These are phyloP conservation scores for Croton setiger DNA, from an alignment of 441 rosid genomes.

Conservation along the genomic window DNA sequence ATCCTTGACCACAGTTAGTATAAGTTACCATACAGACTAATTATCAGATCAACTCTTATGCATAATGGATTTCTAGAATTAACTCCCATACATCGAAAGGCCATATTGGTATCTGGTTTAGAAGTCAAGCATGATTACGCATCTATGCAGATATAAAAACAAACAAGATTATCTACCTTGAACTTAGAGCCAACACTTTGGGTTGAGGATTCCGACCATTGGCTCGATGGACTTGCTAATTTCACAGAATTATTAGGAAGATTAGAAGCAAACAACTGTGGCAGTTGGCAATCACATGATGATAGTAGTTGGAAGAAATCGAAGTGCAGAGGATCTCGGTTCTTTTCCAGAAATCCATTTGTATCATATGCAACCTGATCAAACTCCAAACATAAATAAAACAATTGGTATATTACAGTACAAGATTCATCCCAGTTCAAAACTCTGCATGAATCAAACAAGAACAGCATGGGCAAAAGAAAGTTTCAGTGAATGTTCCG, in stretches of 20 bases:
- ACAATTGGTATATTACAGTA: background rate
- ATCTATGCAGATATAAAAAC: background rate
- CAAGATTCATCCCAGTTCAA: background rate
- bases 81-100: too few species aligned
- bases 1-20: too few species aligned
- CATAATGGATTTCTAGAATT: too few species aligned
- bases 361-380: conserved; percentile 77
- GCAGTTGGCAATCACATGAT: conserved; percentile 57
- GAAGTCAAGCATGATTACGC: background rate
- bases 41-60: too few species aligned
- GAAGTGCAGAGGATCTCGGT: conserved; percentile 66
- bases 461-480: background rate
- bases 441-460: conserved; percentile 13
- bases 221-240: conserved; percentile 29
- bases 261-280: conserved; percentile 47
- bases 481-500: background rate
- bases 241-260: conserved; percentile 36
- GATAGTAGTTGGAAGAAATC: conserved; percentile 65
- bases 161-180: conserved; percentile 50
- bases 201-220: conserved; percentile 40
- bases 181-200: conserved; percentile 77
- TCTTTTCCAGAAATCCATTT: conserved; percentile 91
- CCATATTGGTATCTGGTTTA: background rate
- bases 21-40: too few species aligned
- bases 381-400: conserved; percentile 25